Evolutionary conservation across 192 early-diverging fungal genomes (phyloP), one percentile per base, ranked within the genome.

Genomic region (Backusella liffmaniae): DNA sequence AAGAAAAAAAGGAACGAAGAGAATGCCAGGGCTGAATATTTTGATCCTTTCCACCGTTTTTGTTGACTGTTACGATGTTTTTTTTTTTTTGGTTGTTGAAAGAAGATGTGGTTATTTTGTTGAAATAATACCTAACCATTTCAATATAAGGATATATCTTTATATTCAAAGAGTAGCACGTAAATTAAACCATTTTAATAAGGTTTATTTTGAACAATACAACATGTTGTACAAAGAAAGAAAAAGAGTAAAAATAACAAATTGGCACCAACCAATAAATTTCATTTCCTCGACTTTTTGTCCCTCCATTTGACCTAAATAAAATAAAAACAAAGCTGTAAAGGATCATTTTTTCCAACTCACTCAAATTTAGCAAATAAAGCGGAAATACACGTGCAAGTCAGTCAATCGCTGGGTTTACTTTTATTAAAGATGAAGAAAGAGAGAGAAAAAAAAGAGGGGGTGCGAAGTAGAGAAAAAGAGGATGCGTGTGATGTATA

Each of bases 341-440:
- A 23, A 62, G 10, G 56, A 62, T 62, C 56, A 59, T 26, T 59
- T 59, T 59, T 39, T 59, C 56, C 46, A 62, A 12, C 56, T 62
- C 56, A 62, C 26, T 62, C 32, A 62, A 29, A 62, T 62, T 62
- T 62, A 62, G 56, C 12, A 62, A 49, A 62, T 62, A 62, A 29
- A 62, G 56, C 56, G 9, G 56, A 62, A 62, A 62, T 62, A 62
- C 56, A 62, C 56, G 56, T 62, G 56, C 56, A 62, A 62, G 56
- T 62, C 56, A 26, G 56, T 62, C 56, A 62, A 62, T 62, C 56
- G 56, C 56, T 62, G 56, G 56, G 23, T 62, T 62, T 62, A 62
- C 56, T 62, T 62, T 62, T 62, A 62, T 62, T 62, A 62, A 62
- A 62, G 56, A 62, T 62, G 26, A 30, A 29, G 56, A 62, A 10